These are phyloP conservation scores for Mortierella hygrophila DNA, from an alignment of 192 early-diverging fungal genomes.

Conservation along the genomic window DNA sequence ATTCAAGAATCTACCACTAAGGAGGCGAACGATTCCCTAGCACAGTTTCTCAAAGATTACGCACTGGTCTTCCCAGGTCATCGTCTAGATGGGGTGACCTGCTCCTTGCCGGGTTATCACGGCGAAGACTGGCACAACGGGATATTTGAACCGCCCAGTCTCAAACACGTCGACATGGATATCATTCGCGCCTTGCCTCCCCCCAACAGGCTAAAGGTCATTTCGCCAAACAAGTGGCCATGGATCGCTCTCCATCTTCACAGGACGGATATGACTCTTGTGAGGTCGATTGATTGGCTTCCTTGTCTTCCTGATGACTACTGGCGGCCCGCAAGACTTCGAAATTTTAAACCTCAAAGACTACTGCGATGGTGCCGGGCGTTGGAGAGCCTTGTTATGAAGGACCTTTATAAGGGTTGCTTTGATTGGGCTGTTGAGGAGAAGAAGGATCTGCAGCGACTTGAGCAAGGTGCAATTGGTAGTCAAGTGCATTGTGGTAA, in stretches of 20 bases:
- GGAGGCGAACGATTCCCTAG: too few species aligned
- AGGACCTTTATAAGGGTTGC: neutral
- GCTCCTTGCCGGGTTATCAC: too few species aligned
- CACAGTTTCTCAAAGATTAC: too few species aligned
- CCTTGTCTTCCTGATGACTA: neutral
- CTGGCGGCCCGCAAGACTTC: too few species aligned
- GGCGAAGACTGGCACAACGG: too few species aligned
- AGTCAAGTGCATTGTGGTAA: too few species aligned
- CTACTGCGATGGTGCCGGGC: neutral
- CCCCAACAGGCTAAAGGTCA: neutral
- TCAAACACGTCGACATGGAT: neutral
- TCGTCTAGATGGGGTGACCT: too few species aligned
- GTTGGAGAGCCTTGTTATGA: neutral
- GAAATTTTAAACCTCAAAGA: too few species aligned
- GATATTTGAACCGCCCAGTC: too few species aligned
- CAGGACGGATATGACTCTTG: neutral
- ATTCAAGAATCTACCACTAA: too few species aligned
- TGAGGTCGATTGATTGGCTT: neutral
- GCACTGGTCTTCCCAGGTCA: too few species aligned
- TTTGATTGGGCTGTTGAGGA: neutral
- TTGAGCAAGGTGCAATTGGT: neutral
- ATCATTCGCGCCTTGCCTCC: neutral
- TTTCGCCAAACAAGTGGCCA: neutral
- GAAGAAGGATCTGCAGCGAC: neutral
- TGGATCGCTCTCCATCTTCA: neutral